A percentile compares a stretch with the other conserved stretches of the same genome.
These are phyloP conservation scores for Annulohypoxylon maeteangense DNA, from an alignment of 495 filamentous ascomycete genomes.

Conservation along the genomic window DNA sequence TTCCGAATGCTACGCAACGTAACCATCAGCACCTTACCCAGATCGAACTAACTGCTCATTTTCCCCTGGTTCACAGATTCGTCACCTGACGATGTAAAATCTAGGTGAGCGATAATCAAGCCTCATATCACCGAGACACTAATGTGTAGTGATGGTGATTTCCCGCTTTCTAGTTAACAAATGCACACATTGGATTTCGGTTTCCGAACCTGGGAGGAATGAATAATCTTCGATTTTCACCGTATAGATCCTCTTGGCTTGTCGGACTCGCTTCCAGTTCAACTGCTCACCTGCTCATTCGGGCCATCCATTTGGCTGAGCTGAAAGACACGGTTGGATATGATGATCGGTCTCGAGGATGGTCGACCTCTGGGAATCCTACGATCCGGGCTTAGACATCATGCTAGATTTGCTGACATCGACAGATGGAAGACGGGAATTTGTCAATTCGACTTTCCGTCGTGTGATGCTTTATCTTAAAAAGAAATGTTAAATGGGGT, in stretches of 20 bases:
- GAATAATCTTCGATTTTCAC: not conserved
- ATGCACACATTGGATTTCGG: not conserved
- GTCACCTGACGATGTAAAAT: slow-evolving; percentile 33
- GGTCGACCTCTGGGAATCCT: slow-evolving; percentile 3
- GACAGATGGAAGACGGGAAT: slow-evolving; percentile 9
- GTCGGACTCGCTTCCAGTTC: slow-evolving; percentile 3
- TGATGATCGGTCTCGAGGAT: not conserved
- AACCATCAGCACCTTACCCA: slow-evolving; percentile 14
- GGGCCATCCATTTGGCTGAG: not conserved
- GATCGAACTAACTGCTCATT: slow-evolving; percentile 22
- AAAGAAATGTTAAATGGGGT: slow-evolving; percentile 20
- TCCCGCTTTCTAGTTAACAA: not conserved
- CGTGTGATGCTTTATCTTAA: slow-evolving; percentile 16
- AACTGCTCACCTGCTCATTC: not conserved
- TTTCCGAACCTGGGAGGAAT: not conserved
- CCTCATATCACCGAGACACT: slow-evolving; percentile 31
- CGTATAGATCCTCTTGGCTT: not conserved
- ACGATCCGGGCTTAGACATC: slow-evolving; percentile 15
- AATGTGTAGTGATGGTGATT: slow-evolving; percentile 28
- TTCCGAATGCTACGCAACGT: slow-evolving; percentile 13
- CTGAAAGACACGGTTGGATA: not conserved
- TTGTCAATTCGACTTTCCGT: not conserved
- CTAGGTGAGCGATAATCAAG: slow-evolving; percentile 11
- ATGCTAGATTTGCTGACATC: slow-evolving; percentile 11
- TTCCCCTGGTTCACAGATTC: slow-evolving; percentile 10